Percentiles rank a stretch among this genome's conserved stretches.
Conservation (phyloP, 2,329 filamentous ascomycete species). For the Triangularia verruculosa region DNA sequence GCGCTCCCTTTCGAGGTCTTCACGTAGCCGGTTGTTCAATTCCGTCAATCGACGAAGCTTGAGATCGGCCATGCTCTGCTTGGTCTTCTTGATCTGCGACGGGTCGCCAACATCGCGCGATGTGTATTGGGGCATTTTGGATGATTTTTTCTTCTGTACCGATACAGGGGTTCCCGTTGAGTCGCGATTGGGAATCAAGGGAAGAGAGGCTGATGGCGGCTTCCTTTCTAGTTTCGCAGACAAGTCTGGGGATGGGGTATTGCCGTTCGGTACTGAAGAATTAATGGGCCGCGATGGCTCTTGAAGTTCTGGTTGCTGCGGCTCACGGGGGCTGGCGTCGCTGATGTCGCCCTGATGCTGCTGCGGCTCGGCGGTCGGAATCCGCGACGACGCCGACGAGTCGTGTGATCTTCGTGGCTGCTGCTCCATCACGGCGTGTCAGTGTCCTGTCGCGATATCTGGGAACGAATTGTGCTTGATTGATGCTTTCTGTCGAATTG, state of each 20-base stretch:
- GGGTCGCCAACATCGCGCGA: constrained; percentile 66
- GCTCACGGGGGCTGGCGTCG: constrained; percentile 18
- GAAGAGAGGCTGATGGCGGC: background rate
- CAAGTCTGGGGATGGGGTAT: background rate
- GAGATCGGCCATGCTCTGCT: constrained; percentile 98
- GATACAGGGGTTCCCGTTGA: background rate
- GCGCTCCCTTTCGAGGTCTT: constrained; percentile 91
- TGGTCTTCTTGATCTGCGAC: constrained; percentile 80
- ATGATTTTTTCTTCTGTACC: constrained; percentile 17
- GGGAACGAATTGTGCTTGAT: constrained; percentile 3
- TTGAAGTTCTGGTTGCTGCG: background rate
- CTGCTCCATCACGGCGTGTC: constrained; percentile 17
- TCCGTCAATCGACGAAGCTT: constrained; percentile 96
- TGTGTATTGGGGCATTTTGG: constrained; percentile 63
- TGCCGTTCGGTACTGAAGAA: background rate
- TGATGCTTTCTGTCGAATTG: constrained; percentile 17
- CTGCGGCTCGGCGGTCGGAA: constrained; percentile 15
- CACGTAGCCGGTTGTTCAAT: constrained; percentile 90
- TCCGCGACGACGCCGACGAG: constrained; percentile 17
- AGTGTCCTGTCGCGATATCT: constrained; percentile 17
- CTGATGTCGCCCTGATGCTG: constrained; percentile 15
- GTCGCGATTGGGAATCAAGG: constrained; percentile 6
- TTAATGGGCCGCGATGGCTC: constrained; percentile 4
- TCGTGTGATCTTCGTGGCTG: constrained; percentile 15
- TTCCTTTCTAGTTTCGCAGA: background rate